A percentile compares a stretch with the other conserved stretches of the same genome.
phyloP scores from a whole-genome alignment of 1,284 basidiomycete species.

The Chalciporus sp. region DNA sequence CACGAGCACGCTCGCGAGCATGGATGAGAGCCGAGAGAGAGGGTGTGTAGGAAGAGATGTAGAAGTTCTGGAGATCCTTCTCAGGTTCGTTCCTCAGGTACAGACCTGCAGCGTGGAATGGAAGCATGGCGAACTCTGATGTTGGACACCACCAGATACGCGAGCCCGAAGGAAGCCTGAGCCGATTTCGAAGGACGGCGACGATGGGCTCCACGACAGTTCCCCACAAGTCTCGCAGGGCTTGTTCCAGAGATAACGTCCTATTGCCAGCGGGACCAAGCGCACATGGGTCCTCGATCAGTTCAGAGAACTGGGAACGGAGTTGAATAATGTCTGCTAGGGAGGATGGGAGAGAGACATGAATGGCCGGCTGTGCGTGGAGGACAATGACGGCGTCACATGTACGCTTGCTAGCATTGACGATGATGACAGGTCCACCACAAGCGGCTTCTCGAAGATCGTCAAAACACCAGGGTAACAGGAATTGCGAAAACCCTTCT shows the following conservation, averaged over 20 bases:
- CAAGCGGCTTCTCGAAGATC: conserved; percentile 25
- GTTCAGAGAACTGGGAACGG: background rate
- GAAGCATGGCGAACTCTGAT: background rate
- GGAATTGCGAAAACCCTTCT: no score
- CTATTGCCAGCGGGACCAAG: no score
- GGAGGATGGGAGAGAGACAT: conserved; percentile 8
- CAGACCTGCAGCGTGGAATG: background rate
- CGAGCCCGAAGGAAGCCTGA: background rate
- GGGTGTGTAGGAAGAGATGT: background rate
- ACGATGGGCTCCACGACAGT: background rate
- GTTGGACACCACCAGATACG: background rate
- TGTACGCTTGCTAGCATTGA: conserved; percentile 26
- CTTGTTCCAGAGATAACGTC: no score
- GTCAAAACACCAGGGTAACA: conserved; percentile 19
- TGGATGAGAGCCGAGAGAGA: conserved; percentile 2
- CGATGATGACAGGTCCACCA: conserved; percentile 36
- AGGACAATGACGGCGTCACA: conserved; percentile 31
- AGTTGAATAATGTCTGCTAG: background rate
- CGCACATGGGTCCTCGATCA: background rate
- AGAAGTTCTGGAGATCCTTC: background rate
- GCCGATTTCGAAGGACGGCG: background rate
- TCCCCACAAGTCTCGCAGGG: no score
- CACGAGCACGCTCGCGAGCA: background rate
- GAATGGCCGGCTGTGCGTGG: conserved; percentile 7
- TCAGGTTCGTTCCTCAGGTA: background rate